phyloP scores from a whole-genome alignment of 148 eudicot species.

The Linanthus parryae region DNA sequence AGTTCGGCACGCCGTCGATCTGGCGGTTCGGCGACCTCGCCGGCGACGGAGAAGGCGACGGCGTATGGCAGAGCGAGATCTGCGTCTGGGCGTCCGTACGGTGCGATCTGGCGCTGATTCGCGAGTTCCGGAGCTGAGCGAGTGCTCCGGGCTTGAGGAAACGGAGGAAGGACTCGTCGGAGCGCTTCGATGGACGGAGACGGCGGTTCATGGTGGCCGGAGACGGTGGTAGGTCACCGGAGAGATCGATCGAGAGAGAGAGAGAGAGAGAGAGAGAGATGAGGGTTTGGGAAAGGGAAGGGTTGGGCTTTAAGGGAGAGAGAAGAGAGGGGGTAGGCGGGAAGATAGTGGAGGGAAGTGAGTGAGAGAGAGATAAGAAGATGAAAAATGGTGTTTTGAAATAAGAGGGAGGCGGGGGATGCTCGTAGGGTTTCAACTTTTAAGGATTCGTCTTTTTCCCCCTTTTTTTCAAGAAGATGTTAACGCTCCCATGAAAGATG shows the following conservation, averaged over 20 bases:
- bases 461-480: too few species aligned
- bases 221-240: not conserved
- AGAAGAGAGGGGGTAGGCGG: conserved; percentile 13
- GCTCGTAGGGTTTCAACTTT: too few species aligned
- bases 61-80: conserved; percentile 11
- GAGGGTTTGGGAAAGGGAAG: conserved; percentile 2
- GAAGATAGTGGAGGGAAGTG: conserved; percentile 21
- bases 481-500: too few species aligned
- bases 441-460: too few species aligned
- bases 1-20: conserved; percentile 15
- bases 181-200: not conserved
- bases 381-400: too few species aligned
- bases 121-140: conserved; percentile 22
- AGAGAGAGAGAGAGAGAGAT: not conserved
- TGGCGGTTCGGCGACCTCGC: not conserved
- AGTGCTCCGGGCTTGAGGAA: conserved; percentile 29
- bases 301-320: conserved; percentile 11
- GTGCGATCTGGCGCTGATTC: conserved; percentile 24
- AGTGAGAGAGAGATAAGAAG: not conserved
- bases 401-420: too few species aligned
- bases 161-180: conserved; percentile 13
- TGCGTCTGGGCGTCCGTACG: conserved; percentile 8
- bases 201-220: conserved; percentile 19
- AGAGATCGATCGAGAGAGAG: conserved; percentile 2
- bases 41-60: conserved; percentile 8